These are phyloP conservation scores for Capsicum chinense DNA, from an alignment of 257 asterid species.

Conservation along the genomic window DNA sequence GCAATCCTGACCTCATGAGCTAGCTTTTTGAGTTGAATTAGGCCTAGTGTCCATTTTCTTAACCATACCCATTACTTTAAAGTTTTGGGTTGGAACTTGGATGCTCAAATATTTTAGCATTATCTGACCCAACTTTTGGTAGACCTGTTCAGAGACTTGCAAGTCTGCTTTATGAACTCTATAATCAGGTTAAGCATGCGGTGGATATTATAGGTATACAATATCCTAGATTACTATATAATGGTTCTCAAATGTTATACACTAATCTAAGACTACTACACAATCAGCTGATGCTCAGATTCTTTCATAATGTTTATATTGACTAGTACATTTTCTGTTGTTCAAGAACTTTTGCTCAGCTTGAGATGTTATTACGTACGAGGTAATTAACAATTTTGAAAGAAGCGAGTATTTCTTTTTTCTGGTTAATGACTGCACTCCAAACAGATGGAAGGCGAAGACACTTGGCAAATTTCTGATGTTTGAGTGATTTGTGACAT, in stretches of 20 bases:
- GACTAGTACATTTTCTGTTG: neutral
- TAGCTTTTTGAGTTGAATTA: neutral
- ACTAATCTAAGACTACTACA: neutral
- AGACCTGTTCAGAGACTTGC: neutral
- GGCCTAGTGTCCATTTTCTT: neutral
- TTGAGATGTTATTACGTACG: neutral
- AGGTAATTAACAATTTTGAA: neutral
- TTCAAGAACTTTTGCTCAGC: neutral
- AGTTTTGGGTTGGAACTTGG: neutral
- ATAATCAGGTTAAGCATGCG: neutral
- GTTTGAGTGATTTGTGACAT: constrained; percentile 8
- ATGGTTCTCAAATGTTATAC: neutral
- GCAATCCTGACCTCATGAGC: neutral
- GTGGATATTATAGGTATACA: neutral
- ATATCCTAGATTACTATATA: constrained; percentile 10
- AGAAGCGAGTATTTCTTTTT: neutral
- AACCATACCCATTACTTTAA: neutral
- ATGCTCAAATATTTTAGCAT: constrained; percentile 8
- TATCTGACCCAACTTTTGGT: neutral
- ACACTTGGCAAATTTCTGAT: constrained; percentile 9
- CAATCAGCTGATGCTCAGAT: neutral
- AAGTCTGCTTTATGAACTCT: neutral
- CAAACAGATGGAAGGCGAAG: neutral
- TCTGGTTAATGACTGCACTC: neutral
- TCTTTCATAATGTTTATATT: constrained; percentile 17